A percentile compares a stretch with the other conserved stretches of the same genome.
phyloP scores from a whole-genome alignment of 1,139 yeast genomes.

The Protomyces inundatus region DNA sequence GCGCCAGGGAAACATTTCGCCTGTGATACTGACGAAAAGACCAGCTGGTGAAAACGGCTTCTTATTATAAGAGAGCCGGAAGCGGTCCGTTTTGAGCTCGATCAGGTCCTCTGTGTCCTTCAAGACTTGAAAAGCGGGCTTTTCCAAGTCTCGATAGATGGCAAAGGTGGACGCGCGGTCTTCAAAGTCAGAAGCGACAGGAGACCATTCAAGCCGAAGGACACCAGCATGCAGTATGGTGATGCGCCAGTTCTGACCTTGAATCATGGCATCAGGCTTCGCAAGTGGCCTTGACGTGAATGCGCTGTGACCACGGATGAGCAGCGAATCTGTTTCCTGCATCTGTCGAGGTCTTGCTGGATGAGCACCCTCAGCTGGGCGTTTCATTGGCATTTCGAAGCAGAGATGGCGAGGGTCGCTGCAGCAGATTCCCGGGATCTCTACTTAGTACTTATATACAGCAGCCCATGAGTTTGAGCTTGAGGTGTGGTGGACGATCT shows the following conservation, averaged over 20 bases:
- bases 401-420: no score
- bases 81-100: background rate
- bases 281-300: background rate
- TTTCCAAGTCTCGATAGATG: background rate
- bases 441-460: no score
- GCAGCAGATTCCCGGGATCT: no score
- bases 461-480: no score
- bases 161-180: slow-evolving; percentile 14
- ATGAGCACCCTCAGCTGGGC: no score
- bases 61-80: background rate
- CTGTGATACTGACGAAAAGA: background rate
- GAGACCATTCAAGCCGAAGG: background rate
- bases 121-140: background rate
- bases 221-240: slow-evolving; percentile 2
- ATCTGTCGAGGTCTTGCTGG: no score
- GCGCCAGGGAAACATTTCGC: background rate
- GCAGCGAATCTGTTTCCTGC: no score
- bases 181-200: slow-evolving; percentile 1
- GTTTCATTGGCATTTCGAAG: no score
- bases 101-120: background rate
- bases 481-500: no score
- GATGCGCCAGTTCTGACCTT: background rate
- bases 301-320: no score
- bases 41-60: background rate
- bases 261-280: background rate